Evolutionary conservation across 345 rosid species (phyloP).

Genomic region (Eutrema japonicum): DNA sequence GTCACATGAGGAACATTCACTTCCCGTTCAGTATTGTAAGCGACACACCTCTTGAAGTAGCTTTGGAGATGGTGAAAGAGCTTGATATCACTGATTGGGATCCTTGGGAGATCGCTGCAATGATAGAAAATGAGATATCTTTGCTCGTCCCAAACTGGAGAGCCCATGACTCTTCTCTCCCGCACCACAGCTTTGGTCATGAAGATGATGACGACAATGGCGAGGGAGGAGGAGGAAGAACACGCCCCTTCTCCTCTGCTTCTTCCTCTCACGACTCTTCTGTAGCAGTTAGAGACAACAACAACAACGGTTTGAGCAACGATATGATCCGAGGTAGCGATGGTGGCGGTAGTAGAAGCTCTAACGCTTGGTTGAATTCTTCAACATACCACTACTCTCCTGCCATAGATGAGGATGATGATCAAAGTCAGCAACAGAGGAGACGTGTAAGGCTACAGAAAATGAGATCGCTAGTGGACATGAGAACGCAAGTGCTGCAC

Average conservation of each 20-base stretch:
- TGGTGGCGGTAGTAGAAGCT: slow-evolving; percentile 55
- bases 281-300: slow-evolving; percentile 11
- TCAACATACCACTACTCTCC: slow-evolving; percentile 44
- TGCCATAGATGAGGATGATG: slow-evolving; percentile 27
- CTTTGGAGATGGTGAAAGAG: slow-evolving; percentile 84
- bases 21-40: slow-evolving; percentile 74
- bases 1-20: slow-evolving; percentile 75
- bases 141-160: slow-evolving; percentile 73
- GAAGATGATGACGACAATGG: slow-evolving; percentile 53
- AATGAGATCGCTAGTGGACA: slow-evolving; percentile 64
- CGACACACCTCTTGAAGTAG: slow-evolving; percentile 82
- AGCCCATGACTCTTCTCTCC: slow-evolving; percentile 40
- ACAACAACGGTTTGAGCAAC: slow-evolving; percentile 5
- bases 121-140: slow-evolving; percentile 80
- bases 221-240: slow-evolving; percentile 27
- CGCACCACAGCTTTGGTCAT: slow-evolving; percentile 31
- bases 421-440: slow-evolving; percentile 39
- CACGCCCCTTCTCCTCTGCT: slow-evolving; percentile 49
- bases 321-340: slow-evolving; percentile 18
- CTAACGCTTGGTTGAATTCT: slow-evolving; percentile 53
- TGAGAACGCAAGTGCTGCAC: slow-evolving; percentile 76
- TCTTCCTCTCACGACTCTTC: slow-evolving; percentile 66
- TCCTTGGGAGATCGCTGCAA: slow-evolving; percentile 69
- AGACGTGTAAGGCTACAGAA: slow-evolving; percentile 43
- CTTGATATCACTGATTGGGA: slow-evolving; percentile 78